Evolutionary conservation across 768 basidiomycete species (phyloP).

Genomic region (Leccinum uliginosum): DNA sequence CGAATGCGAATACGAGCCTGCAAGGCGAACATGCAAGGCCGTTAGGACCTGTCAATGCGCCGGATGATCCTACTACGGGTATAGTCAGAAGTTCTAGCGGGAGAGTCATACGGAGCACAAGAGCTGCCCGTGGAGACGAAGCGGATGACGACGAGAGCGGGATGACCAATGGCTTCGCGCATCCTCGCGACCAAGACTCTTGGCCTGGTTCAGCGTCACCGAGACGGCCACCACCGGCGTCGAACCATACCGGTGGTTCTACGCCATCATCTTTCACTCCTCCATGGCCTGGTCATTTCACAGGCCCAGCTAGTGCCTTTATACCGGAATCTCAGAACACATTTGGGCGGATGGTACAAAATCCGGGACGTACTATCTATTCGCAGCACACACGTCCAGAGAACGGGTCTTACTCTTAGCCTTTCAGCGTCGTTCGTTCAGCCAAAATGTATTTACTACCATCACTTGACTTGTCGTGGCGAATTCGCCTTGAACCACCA

Average conservation of each 20-base stretch:
- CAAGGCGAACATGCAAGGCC: conserved; percentile 23
- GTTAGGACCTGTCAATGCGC: conserved; percentile 12
- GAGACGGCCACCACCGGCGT: conserved; percentile 11
- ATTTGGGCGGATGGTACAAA: conserved; percentile 40
- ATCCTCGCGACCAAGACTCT: conserved; percentile 18
- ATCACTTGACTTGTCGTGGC: conserved; percentile 15
- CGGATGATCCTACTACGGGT: conserved; percentile 19
- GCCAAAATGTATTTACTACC: conserved; percentile 20
- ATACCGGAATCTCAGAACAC: conserved; percentile 39
- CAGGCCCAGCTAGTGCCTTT: conserved; percentile 49
- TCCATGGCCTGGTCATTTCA: conserved; percentile 36
- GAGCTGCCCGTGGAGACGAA: conserved; percentile 24
- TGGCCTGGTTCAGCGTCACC: conserved; percentile 26
- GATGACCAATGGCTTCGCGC: conserved; percentile 21
- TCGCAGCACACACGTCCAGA: conserved; percentile 44
- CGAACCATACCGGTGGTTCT: conserved; percentile 17
- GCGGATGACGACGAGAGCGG: conserved; percentile 22
- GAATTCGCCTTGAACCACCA: not conserved
- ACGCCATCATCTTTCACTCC: conserved; percentile 21
- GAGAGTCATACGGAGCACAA: conserved; percentile 30
- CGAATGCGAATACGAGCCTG: conserved; percentile 22
- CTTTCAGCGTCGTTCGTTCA: conserved; percentile 6
- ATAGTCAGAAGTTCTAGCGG: conserved; percentile 28
- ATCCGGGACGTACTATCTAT: conserved; percentile 62
- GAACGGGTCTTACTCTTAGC: conserved; percentile 25